A percentile compares a stretch with the other conserved stretches of the same genome.
Conservation (phyloP, 2,329 filamentous ascomycete genomes). For the Diaporthe ampelina region DNA sequence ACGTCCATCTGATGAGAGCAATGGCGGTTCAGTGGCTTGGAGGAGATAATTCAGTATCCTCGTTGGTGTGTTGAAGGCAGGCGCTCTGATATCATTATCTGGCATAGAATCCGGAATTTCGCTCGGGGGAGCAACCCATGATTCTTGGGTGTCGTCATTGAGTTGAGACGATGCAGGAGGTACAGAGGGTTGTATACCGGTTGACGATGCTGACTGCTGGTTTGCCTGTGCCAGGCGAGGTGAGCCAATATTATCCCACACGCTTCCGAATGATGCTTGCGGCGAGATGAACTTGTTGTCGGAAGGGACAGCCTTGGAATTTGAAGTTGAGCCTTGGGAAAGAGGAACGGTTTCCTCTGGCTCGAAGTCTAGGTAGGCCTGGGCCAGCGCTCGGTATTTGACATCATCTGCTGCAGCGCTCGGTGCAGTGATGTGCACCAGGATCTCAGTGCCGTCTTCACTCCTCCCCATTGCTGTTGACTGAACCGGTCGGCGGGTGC, state of each 20-base stretch:
- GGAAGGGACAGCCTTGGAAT: slow-evolving; percentile 1
- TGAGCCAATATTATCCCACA: slow-evolving; percentile 48
- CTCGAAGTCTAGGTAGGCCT: slow-evolving; percentile 65
- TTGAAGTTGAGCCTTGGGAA: slow-evolving; percentile 8
- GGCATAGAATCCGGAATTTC: slow-evolving; percentile 70
- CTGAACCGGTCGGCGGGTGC: not conserved
- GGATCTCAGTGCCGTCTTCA: slow-evolving; percentile 61
- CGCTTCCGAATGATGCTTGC: slow-evolving; percentile 50
- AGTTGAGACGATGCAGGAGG: slow-evolving; percentile 6
- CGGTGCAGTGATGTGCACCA: slow-evolving; percentile 69
- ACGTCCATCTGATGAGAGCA: slow-evolving; percentile 43
- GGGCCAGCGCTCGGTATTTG: slow-evolving; percentile 63
- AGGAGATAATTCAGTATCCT: slow-evolving; percentile 65
- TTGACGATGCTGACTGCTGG: not conserved
- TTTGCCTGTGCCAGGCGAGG: slow-evolving; percentile 41
- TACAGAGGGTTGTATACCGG: not conserved
- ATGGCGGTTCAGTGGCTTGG: slow-evolving; percentile 51
- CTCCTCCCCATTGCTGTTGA: slow-evolving; percentile 41
- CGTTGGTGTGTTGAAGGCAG: slow-evolving; percentile 61
- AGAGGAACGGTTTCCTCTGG: slow-evolving; percentile 46
- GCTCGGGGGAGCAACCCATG: slow-evolving; percentile 62
- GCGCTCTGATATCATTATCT: slow-evolving; percentile 49
- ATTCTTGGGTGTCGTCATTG: slow-evolving; percentile 47
- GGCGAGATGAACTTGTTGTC: slow-evolving; percentile 43
- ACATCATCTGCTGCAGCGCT: slow-evolving; percentile 63